phyloP scores from a whole-genome alignment of 73 alveolate genomes.

The Tetrahymena malaccensis region DNA sequence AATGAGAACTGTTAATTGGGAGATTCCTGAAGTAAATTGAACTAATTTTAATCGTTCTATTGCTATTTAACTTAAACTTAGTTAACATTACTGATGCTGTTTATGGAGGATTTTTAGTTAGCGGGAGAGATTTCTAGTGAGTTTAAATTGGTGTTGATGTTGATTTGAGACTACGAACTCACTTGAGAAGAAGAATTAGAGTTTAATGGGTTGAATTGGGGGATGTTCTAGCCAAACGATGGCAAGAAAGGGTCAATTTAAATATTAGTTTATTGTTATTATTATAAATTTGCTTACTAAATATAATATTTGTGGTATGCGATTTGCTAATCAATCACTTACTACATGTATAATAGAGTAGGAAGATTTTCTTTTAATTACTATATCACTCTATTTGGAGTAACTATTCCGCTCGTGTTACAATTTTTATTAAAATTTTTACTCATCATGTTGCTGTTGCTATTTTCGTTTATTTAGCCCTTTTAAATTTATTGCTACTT shows the following conservation, averaged over 20 bases:
- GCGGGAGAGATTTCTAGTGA: not conserved
- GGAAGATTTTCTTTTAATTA: not conserved
- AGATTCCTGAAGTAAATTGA: not conserved
- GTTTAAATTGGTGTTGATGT: not conserved
- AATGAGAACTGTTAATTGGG: not conserved
- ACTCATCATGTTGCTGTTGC: not conserved
- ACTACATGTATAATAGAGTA: not conserved
- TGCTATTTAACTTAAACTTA: not conserved
- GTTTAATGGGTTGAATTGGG: not conserved
- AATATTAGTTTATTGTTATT: not conserved
- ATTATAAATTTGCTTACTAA: not conserved
- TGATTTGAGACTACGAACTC: not conserved
- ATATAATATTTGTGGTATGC: not conserved
- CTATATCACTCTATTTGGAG: not conserved
- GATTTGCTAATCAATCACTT: not conserved
- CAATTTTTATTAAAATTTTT: not conserved
- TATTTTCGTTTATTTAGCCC: not conserved
- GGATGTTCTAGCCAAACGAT: not conserved
- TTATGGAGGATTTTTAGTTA: not conserved
- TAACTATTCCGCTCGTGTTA: not conserved
- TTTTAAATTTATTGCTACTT: not conserved
- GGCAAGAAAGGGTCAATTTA: not conserved
- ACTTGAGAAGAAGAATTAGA: not conserved
- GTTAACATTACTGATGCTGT: not conserved
- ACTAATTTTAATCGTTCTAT: not conserved